phyloP scores from a whole-genome alignment of 805 yeast species.

The Candida verbasci region DNA sequence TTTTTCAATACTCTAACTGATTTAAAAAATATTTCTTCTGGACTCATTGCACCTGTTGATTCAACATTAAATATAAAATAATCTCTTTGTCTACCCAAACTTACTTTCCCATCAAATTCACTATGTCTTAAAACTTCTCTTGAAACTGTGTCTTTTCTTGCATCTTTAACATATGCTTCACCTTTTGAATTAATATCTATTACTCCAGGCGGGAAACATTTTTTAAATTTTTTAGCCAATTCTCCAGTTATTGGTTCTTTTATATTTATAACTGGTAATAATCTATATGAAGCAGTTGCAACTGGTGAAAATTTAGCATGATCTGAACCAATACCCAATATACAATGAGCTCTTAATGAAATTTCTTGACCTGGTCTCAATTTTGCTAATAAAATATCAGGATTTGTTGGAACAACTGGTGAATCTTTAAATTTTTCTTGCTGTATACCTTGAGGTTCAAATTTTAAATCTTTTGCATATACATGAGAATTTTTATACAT shows the following conservation, averaged over 20 bases:
- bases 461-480: constrained; percentile 84
- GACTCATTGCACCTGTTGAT: constrained; percentile 94
- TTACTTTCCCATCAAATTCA: constrained; percentile 85
- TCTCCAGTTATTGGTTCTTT: constrained; percentile 69
- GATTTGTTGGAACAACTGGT: constrained; percentile 78
- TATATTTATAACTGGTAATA: constrained; percentile 84
- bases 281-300: constrained; percentile 91
- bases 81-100: constrained; percentile 85
- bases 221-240: constrained; percentile 72
- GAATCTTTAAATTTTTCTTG: constrained; percentile 58
- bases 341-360: constrained; percentile 81
- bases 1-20: constrained; percentile 79
- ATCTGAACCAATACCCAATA: constrained; percentile 87
- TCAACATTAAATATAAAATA: constrained; percentile 94
- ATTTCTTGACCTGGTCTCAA: constrained; percentile 97
- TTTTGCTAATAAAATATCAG: constrained; percentile 86
- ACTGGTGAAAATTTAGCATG: constrained; percentile 98
- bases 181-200: constrained; percentile 64
- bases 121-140: constrained; percentile 93
- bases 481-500: constrained; percentile 80
- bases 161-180: constrained; percentile 78
- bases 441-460: constrained; percentile 91
- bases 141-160: constrained; percentile 94
- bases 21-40: constrained; percentile 93
- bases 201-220: constrained; percentile 93